Conservation (phyloP, 352 stramenopile species). For the Pythium sp. region DNA sequence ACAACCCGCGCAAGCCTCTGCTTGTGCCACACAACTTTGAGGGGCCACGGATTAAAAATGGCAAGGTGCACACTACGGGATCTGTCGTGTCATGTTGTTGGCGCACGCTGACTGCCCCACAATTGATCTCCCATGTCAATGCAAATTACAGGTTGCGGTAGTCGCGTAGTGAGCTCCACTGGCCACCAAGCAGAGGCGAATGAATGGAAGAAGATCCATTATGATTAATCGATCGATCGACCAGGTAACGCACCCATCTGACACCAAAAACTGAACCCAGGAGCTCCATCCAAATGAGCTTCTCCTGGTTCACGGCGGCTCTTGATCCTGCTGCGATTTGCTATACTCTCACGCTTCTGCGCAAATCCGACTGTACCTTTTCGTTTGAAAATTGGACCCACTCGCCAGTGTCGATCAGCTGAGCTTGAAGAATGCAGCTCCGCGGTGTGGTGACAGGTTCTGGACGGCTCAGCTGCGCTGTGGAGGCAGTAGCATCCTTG, state of each 20-base stretch:
- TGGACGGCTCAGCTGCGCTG: neutral
- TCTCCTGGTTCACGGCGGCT: neutral
- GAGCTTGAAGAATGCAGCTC: neutral
- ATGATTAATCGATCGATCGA: neutral
- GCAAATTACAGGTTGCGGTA: neutral
- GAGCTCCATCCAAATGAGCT: neutral
- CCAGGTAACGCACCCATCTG: neutral
- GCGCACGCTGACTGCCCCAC: no score
- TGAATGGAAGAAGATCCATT: neutral
- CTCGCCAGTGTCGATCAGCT: neutral
- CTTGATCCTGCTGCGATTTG: neutral
- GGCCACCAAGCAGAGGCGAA: neutral
- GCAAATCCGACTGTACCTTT: neutral
- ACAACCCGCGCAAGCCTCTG: neutral
- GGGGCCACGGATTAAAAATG: neutral
- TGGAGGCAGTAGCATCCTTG: neutral
- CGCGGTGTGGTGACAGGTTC: neutral
- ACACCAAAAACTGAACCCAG: neutral
- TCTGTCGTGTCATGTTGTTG: no score
- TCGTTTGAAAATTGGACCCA: neutral
- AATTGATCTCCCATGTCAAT: neutral
- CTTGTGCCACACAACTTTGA: neutral
- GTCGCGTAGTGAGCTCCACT: neutral
- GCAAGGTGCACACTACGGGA: neutral
- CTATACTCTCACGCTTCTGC: no score